Evolutionary conservation across 2,329 filamentous ascomycete genomes (phyloP), one percentile per base, ranked within the genome.

Genomic region (Bimuria novae-zelandiae): DNA sequence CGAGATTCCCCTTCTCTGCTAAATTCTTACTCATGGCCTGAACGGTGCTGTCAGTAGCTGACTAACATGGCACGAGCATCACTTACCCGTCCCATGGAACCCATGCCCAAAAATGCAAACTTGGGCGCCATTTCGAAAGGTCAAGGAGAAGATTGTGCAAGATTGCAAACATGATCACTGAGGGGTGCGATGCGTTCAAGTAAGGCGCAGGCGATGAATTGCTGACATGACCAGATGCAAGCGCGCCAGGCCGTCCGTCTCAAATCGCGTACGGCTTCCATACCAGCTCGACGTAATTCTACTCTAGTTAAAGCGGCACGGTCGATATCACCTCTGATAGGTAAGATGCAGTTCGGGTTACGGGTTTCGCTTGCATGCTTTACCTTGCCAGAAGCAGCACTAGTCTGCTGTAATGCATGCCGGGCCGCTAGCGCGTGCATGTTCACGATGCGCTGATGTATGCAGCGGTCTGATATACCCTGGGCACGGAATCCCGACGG

Each of bases 31-130:
- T 62, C 58, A 66, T 64, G 62, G 63, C 62, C 61, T 65, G 35
- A 3, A 7, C 10, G 14, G n/a, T n/a, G 14, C 5, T 36, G 52
- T 51, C 27, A 42, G 40, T 51, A 32, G 14, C 8, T 27, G 33
- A 19, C 19, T 16, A 6, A 14, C 7, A 21, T 12, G 12, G 11
- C 29, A 19, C 51, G 48, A 58, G 55, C 35, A 57, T 49, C 35
- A 58, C 83, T 77, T 77, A 89, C 89, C 68, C 87, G 82, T 61
- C 90, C 92, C 85, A 96, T 96, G 72, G 95, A 95, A 47, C 91
- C 91, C 45, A 96, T 82, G 52, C 92, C 91, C 49, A 95, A 85
- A 85, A 86, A 95, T 63, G 90, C 81, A 46, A 94, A 67, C 73
- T 82, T 84, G 41, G 74, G 73, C 44, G 75, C 69, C 75, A 77